A percentile compares a stretch with the other conserved stretches of the same genome.
Evolutionary conservation across 352 stramenopile species (phyloP).

Genomic region (Phytopythium chamaehyphon): DNA sequence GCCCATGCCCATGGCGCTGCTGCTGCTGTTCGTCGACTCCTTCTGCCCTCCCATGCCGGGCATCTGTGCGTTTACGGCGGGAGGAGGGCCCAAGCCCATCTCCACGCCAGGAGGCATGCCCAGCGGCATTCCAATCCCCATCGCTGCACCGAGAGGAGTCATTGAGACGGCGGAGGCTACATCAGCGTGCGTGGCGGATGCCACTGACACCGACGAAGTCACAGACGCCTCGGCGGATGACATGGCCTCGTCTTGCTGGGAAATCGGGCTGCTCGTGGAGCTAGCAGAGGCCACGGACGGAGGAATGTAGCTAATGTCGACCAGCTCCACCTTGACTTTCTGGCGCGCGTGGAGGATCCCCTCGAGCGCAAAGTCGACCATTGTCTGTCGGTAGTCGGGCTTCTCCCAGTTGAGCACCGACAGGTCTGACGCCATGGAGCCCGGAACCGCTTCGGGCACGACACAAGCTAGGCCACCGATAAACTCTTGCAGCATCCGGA

Average conservation of each 20-base stretch:
- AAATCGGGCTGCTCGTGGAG: conserved; percentile 3
- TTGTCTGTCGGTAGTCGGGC: conserved; percentile 51
- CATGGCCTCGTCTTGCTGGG: conserved; percentile 16
- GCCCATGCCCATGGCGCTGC: conserved; percentile 1
- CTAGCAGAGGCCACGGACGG: conserved; percentile 7
- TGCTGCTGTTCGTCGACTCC: conserved; percentile 1
- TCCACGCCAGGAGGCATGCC: conserved; percentile 10
- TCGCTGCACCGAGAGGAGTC: conserved; percentile 5
- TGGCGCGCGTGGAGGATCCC: conserved; percentile 65
- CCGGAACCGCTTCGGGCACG: conserved; percentile 28
- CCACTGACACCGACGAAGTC: conserved; percentile 1
- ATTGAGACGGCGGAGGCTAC: conserved; percentile 6
- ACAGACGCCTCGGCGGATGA: conserved; percentile 3
- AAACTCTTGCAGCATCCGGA: conserved; percentile 55
- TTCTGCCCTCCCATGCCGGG: background rate
- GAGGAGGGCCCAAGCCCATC: too few relatives aligned
- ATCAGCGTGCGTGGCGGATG: background rate
- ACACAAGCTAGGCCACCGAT: conserved; percentile 41
- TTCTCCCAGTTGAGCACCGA: conserved; percentile 59
- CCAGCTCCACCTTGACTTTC: conserved; percentile 58
- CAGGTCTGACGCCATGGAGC: conserved; percentile 35
- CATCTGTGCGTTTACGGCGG: conserved; percentile 1
- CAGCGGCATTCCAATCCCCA: conserved; percentile 16
- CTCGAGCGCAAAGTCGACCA: conserved; percentile 60
- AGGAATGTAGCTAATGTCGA: conserved; percentile 42